phyloP scores from a whole-genome alignment of 2,329 filamentous ascomycete genomes.

The Periconia sp. region DNA sequence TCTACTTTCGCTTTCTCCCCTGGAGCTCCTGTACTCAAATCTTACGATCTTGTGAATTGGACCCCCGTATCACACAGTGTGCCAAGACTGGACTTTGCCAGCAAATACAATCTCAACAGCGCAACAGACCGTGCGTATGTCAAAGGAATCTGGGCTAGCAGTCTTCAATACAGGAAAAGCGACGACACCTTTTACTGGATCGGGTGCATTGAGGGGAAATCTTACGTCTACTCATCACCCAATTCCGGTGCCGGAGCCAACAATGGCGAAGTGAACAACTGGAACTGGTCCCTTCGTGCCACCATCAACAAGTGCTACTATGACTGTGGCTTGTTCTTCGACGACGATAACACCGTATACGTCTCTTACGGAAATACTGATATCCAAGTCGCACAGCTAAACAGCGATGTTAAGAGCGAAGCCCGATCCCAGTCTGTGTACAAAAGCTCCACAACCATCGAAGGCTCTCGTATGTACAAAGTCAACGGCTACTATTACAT shows the following conservation, averaged over 20 bases:
- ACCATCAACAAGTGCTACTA: constrained; percentile 56
- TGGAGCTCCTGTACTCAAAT: constrained; percentile 59
- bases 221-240: constrained; percentile 57
- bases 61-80: constrained; percentile 46
- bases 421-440: constrained; percentile 52
- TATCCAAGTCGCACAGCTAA: constrained; percentile 56
- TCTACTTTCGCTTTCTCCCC: constrained; percentile 61
- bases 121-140: constrained; percentile 50
- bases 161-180: constrained; percentile 54
- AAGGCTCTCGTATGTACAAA: constrained; percentile 61
- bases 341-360: constrained; percentile 62
- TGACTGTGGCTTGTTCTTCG: constrained; percentile 60
- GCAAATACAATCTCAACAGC: constrained; percentile 52
- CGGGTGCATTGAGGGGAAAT: constrained; percentile 57
- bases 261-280: constrained; percentile 31
- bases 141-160: constrained; percentile 60
- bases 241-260: constrained; percentile 42
- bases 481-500: constrained; percentile 60
- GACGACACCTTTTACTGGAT: constrained; percentile 59
- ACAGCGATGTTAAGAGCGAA: constrained; percentile 50
- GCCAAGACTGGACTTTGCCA: constrained; percentile 40
- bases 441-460: constrained; percentile 45
- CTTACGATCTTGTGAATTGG: constrained; percentile 58
- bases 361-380: constrained; percentile 56
- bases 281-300: constrained; percentile 45